Base-by-base conservation (phyloP, 805 yeast genomes). In the Hanseniaspora nectarophila region DNA sequence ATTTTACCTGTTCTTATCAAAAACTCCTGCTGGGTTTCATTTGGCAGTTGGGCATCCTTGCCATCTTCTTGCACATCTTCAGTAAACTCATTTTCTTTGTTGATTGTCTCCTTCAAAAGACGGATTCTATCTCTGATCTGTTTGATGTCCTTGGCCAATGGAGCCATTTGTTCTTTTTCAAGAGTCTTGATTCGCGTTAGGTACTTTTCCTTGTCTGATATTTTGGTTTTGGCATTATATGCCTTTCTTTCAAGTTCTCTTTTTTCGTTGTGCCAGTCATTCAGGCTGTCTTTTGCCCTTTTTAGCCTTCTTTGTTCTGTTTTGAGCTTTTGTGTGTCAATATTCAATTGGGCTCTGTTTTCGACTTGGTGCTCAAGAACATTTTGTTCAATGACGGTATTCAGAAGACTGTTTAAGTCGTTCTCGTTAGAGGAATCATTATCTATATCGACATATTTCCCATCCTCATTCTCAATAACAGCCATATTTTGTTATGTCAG, bases 1-100 rank as follows among this genome's bases (percentile, higher is more conserved):
- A 88, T 78, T 63, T 87, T 81, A 28, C 98, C 98, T 0, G 90
- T 89, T 57, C 98, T 73, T 0, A 92, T 77, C 55, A 92, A 70
- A 61, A 67, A 89, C 47, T 89, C 97, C 53, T 77, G 77, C 60
- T 83, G 84, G 0, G 87, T 67, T 61, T 92, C 97, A n/a, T 76
- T 84, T 9, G 46, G 53, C 21, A 42, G 13, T 6, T 45, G 53
- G 10, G 23, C 43, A 24, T 48, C 52, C 23, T 20, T n/a, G 15
- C 33, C 33, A 12, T 40, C 29, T 6, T 8, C 21, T 9, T 42
- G 43, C 7, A 34, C 18, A 1, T 51, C 54, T 1, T 44, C 56
- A 7, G 28, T 18, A 2, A 51, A 51, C 13, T 31, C 43, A 3
- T 49, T 37, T 7, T 34, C 54, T 7, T 48, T 43, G 9, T 56